Evolutionary conservation across 352 stramenopile species (phyloP), one percentile per base, ranked within the genome.

Genomic region (Globisporangium acanthophoron): DNA sequence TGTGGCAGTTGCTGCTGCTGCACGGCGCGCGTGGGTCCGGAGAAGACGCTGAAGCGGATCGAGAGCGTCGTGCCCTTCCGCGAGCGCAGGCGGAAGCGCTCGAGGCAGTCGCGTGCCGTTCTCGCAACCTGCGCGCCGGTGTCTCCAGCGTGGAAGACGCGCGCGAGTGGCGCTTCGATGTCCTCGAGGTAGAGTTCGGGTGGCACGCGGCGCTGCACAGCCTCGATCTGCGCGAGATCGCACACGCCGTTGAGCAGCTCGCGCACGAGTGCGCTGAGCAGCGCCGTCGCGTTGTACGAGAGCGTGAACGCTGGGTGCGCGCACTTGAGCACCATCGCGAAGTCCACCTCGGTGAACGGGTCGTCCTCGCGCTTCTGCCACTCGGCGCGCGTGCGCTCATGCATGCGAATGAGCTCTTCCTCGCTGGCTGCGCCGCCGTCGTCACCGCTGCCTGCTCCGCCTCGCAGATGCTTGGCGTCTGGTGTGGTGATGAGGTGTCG

Each of bases 301-400:
- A 86, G 65, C 20, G 76, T 84, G 72, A 82, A 84, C 52, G 73
- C 76, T 20, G 76, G 73, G 47, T 86, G 76, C 18, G 73, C 76
- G 54, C 73, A 81, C 66, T 84, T 84, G 59, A 86, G 71, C 53
- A 84, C 71, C 51, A 61, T 79, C 12, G 73, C 71, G 18, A 86
- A 86, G 54, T 86, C 76, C 46, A 80, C 71, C 8, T 86, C 76
- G 13, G 62, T 65, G 64, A 86, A 86, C 60, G 76, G 76, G 27
- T 82, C 76, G 50, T 84, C 73, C 40, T 77, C 73, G 37, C 73
- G 73, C 61, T 78, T 77, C 57, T 81, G 69, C 73, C 76, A 86
- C 65, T 84, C 73, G 58, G 65, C 64, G 12, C 74, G 71, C 41
- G 70, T 82, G 45, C 69, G 67, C 56, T 72, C 73, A 52, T 86